phyloP scores from a whole-genome alignment of 148 eudicot species.

The Rhododendron vialii region DNA sequence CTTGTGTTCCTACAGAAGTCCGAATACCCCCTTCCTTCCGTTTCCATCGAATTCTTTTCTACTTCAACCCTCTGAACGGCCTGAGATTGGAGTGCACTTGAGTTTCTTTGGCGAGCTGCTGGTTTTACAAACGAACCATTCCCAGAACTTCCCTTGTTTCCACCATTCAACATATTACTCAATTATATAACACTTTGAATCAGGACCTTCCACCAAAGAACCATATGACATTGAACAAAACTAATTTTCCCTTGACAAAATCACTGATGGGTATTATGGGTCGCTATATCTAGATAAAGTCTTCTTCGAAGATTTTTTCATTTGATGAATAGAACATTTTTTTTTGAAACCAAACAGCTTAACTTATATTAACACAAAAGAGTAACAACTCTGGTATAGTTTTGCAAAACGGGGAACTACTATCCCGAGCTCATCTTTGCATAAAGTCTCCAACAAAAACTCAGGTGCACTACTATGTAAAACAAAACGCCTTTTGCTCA shows the following conservation, averaged over 20 bases:
- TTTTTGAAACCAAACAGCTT: no score
- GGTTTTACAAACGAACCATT: conserved; percentile 6
- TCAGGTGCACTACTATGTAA: no score
- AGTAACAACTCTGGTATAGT: no score
- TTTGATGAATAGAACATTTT: neutral
- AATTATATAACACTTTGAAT: neutral
- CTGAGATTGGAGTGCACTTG: neutral
- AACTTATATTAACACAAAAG: no score
- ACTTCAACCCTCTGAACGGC: conserved; percentile 6
- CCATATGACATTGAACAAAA: neutral
- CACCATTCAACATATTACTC: conserved; percentile 8
- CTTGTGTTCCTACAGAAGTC: conserved; percentile 42
- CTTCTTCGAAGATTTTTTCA: neutral
- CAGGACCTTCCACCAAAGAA: neutral
- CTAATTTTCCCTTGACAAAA: neutral
- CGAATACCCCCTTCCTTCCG: conserved; percentile 36
- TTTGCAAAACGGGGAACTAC: no score
- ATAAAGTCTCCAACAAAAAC: no score
- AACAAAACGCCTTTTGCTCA: no score
- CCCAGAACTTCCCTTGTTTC: conserved; percentile 6
- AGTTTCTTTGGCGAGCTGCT: neutral
- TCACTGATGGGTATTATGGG: neutral
- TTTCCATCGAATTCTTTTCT: conserved; percentile 23
- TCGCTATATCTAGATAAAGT: neutral
- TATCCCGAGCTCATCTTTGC: no score